Evolutionary conservation across 2,329 filamentous ascomycete species (phyloP).

Genomic region (Seiridium unicorne): DNA sequence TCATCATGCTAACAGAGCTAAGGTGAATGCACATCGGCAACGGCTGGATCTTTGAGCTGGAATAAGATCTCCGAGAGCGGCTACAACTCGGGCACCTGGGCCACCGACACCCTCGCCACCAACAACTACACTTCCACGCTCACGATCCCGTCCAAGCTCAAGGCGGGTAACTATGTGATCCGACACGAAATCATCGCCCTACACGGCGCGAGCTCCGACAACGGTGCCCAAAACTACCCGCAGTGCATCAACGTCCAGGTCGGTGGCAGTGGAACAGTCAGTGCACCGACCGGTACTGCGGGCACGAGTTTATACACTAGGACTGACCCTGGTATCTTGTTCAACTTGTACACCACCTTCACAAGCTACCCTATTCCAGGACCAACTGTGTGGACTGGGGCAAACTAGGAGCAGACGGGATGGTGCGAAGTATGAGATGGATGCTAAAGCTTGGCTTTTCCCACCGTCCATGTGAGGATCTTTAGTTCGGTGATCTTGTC

Average conservation of each 20-base stretch:
- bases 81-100: slow-evolving; percentile 29
- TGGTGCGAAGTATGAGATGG: no score
- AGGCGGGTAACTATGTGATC: slow-evolving; percentile 46
- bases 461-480: no score
- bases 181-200: slow-evolving; percentile 50
- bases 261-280: slow-evolving; percentile 34
- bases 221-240: slow-evolving; percentile 43
- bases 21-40: slow-evolving; percentile 27
- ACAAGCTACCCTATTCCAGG: slow-evolving; percentile 23
- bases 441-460: no score
- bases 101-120: slow-evolving; percentile 38
- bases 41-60: slow-evolving; percentile 25
- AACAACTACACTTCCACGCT: slow-evolving; percentile 45
- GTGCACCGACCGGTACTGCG: slow-evolving; percentile 25
- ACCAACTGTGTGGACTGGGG: slow-evolving; percentile 20
- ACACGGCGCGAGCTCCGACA: slow-evolving; percentile 36
- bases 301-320: slow-evolving; percentile 27
- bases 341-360: slow-evolving; percentile 19
- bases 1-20: neutral
- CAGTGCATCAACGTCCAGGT: slow-evolving; percentile 37
- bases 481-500: no score
- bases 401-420: slow-evolving; percentile 4
- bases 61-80: slow-evolving; percentile 25
- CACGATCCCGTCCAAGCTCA: slow-evolving; percentile 38
- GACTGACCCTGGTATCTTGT: slow-evolving; percentile 24